Conservation (phyloP, 768 basidiomycete species). For the Psilocybe sp. region DNA sequence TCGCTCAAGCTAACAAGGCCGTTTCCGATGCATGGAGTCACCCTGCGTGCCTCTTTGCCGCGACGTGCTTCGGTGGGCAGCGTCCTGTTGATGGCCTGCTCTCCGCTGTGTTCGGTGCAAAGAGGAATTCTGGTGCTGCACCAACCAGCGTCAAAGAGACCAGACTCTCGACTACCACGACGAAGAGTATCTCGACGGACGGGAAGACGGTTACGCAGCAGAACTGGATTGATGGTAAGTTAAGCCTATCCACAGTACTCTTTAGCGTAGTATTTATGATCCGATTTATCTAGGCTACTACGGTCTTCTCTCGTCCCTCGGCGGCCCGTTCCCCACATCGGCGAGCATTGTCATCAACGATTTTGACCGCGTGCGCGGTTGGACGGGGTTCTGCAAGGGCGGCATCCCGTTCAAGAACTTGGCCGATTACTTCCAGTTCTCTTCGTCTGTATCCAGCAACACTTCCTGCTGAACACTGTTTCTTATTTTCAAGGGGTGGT, state of each 20-base stretch:
- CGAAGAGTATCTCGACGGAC: neutral
- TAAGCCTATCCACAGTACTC: no score
- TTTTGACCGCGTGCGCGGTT: neutral
- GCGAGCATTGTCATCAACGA: neutral
- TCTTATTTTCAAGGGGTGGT: no score
- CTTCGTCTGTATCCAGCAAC: neutral
- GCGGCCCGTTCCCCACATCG: neutral
- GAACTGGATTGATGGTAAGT: slow-evolving; percentile 3
- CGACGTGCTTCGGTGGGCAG: neutral
- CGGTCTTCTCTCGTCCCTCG: neutral
- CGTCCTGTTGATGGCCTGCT: neutral
- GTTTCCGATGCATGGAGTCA: neutral
- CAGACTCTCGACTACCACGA: neutral
- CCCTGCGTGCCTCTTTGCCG: neutral
- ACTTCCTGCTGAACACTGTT: neutral
- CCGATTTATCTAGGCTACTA: neutral
- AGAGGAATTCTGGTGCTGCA: no score
- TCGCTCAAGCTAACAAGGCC: neutral
- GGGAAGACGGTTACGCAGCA: neutral
- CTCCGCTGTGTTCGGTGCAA: neutral
- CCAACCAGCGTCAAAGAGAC: no score
- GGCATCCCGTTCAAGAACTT: neutral
- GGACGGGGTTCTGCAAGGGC: neutral
- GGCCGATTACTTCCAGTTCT: neutral
- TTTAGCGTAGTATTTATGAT: neutral